These are phyloP conservation scores for Auriscalpium microsporum DNA, from an alignment of 768 basidiomycete species.

Conservation along the genomic window DNA sequence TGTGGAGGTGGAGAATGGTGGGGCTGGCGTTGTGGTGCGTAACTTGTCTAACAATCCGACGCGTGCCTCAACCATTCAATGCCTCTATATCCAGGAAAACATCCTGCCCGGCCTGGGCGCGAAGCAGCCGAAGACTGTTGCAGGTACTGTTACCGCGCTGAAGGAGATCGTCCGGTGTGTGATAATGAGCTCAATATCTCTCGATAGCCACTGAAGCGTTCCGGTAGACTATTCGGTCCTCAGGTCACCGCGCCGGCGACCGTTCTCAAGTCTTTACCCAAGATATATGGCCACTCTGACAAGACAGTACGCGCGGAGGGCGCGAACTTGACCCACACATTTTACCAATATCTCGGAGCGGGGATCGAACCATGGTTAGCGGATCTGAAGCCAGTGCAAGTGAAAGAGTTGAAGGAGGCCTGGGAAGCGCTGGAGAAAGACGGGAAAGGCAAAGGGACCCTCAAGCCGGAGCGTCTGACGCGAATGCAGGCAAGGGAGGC, in stretches of 20 bases:
- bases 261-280: conserved; percentile 80
- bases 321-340: conserved; percentile 54
- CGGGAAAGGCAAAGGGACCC: conserved; percentile 75
- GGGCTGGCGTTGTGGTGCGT: conserved; percentile 82
- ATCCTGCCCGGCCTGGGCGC: conserved; percentile 78
- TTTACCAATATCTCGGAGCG: conserved; percentile 80
- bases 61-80: conserved; percentile 11
- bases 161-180: conserved; percentile 81
- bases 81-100: conserved; percentile 33
- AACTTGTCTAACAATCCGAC: conserved; percentile 16
- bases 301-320: conserved; percentile 95
- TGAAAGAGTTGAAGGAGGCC: conserved; percentile 88
- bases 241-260: conserved; percentile 66
- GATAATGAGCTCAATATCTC: not conserved
- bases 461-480: conserved; percentile 76
- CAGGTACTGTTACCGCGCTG: conserved; percentile 66
- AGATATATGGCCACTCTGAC: conserved; percentile 91
- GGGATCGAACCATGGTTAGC: conserved; percentile 77
- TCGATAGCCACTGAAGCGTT: not conserved
- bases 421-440: conserved; percentile 80
- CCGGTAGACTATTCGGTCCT: conserved; percentile 65
- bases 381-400: conserved; percentile 94
- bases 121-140: conserved; percentile 92
- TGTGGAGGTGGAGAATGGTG: conserved; percentile 88
- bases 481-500: conserved; percentile 67